Evolutionary conservation across 2,329 filamentous ascomycete genomes (phyloP).

Genomic region (Bipolaris gigantea): DNA sequence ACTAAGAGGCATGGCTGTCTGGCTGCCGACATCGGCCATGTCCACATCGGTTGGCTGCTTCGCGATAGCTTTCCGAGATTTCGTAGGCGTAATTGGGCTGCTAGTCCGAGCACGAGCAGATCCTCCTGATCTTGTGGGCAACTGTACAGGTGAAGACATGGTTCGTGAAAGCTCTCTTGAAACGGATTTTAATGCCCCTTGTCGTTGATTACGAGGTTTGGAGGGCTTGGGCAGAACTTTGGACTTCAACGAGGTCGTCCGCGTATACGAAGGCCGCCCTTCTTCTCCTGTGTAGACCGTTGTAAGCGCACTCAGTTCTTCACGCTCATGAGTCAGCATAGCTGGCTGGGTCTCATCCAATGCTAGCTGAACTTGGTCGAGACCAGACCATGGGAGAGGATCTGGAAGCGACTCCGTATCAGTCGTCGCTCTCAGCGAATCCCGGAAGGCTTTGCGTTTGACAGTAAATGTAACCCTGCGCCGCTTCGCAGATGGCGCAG

Average conservation of each 20-base stretch:
- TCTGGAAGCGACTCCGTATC: slow-evolving; percentile 19
- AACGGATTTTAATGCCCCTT: slow-evolving; percentile 35
- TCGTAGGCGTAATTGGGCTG: slow-evolving; percentile 20
- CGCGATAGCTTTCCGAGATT: not conserved
- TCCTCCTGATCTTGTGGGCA: slow-evolving; percentile 6
- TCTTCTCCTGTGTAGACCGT: slow-evolving; percentile 27
- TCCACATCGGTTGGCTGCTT: slow-evolving; percentile 17
- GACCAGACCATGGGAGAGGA: slow-evolving; percentile 14
- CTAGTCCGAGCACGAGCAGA: slow-evolving; percentile 3
- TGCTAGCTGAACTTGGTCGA: slow-evolving; percentile 25
- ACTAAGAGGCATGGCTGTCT: slow-evolving; percentile 26
- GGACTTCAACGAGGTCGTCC: slow-evolving; percentile 30
- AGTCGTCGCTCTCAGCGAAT: slow-evolving; percentile 16
- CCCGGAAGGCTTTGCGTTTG: slow-evolving; percentile 26
- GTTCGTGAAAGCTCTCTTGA: slow-evolving; percentile 25
- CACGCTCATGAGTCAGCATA: slow-evolving; percentile 32
- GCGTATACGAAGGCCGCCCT: slow-evolving; percentile 18
- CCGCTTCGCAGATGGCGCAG: slow-evolving; percentile 34
- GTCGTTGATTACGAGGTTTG: slow-evolving; percentile 24
- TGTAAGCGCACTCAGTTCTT: slow-evolving; percentile 41
- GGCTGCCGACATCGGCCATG: slow-evolving; percentile 23
- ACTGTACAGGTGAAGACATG: slow-evolving; percentile 24
- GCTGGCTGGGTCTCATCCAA: slow-evolving; percentile 23
- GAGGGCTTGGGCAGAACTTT: slow-evolving; percentile 16
- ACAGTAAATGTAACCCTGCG: slow-evolving; percentile 32